phyloP scores from a whole-genome alignment of 108 stramenopile species.

The Mayamaea pseudoterrestris region DNA sequence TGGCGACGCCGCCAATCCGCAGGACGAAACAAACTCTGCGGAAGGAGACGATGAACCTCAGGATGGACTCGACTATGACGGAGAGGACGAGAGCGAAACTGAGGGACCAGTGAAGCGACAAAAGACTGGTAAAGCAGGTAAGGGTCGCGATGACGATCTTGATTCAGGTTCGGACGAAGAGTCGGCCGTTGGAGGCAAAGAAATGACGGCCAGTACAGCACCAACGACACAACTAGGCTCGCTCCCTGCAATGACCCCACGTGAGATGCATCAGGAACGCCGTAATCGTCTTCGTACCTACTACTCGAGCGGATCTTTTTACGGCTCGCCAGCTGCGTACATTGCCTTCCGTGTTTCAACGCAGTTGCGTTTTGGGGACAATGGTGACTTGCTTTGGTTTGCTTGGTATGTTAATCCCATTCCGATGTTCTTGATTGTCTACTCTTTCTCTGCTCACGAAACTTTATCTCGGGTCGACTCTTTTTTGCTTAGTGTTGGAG shows the following conservation, averaged over 20 bases:
- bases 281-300: slow-evolving; percentile 51
- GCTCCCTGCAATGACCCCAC: slow-evolving; percentile 21
- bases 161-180: slow-evolving; percentile 15
- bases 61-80: slow-evolving; percentile 16
- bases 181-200: slow-evolving; percentile 15
- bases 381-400: slow-evolving; percentile 66
- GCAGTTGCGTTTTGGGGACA: slow-evolving; percentile 54
- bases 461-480: no score
- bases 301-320: slow-evolving; percentile 57
- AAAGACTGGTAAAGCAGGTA: slow-evolving; percentile 5
- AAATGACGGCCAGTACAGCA: slow-evolving; percentile 8
- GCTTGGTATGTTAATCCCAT: no score
- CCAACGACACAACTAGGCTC: not conserved
- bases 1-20: slow-evolving; percentile 1
- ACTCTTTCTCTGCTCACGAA: no score
- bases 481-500: slow-evolving; percentile 77
- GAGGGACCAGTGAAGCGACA: not conserved
- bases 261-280: slow-evolving; percentile 48
- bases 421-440: no score
- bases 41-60: no score
- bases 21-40: no score
- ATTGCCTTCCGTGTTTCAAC: slow-evolving; percentile 47
- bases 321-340: slow-evolving; percentile 56
- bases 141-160: not conserved
- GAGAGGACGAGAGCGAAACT: slow-evolving; percentile 27